Base-by-base conservation (phyloP, 345 rosid genomes). In the Adansonia digitata region DNA sequence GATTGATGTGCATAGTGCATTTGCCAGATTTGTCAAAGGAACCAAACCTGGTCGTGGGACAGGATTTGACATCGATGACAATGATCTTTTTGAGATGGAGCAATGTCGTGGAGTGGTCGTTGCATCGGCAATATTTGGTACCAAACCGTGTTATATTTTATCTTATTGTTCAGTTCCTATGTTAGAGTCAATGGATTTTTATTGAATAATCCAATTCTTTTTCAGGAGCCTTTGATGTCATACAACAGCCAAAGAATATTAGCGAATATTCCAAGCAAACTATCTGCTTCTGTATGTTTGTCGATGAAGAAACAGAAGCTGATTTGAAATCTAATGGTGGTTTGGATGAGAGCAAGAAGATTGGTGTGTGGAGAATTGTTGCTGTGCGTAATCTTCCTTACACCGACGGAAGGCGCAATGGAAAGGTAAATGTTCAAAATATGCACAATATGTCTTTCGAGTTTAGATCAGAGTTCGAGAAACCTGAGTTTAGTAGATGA, bases 51-150 rank as follows among this genome's bases (percentile, higher is more conserved):
- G 99, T 43, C 86, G 55, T 20, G 82, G 82, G 64, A 93, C 97
- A 72, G 97, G 99, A 80, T 96, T 82, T 77, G 97, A 96, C 84
- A 89, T 96, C 48, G 92, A 90, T 37, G 95, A 90, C 71, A 75
- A 72, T 73, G 98, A 96, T 80, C 89, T 96, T 79, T 88, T 85
- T 78, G 91, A 87, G 34, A 96, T 96, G 99, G 92, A 89, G 78
- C 90, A 87, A 78, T 96, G 98, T 78, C 81, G 70, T 68, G 97
- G 97, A 64, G 85, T 96, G 78, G 97, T 93, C 75, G 99, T 96
- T 84, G 90, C 93, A 35, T 93, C 99, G 55, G 98, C 99, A 70
- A 92, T 96, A 76, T 96, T 96, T 77, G 97, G 99, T 96, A 92
- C 31, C 52, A 71, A 76, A 78, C 77, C 5, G 29, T 68, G 7